These are phyloP conservation scores for Phylloporus arenicola DNA, from an alignment of 768 basidiomycete genomes.

Conservation along the genomic window DNA sequence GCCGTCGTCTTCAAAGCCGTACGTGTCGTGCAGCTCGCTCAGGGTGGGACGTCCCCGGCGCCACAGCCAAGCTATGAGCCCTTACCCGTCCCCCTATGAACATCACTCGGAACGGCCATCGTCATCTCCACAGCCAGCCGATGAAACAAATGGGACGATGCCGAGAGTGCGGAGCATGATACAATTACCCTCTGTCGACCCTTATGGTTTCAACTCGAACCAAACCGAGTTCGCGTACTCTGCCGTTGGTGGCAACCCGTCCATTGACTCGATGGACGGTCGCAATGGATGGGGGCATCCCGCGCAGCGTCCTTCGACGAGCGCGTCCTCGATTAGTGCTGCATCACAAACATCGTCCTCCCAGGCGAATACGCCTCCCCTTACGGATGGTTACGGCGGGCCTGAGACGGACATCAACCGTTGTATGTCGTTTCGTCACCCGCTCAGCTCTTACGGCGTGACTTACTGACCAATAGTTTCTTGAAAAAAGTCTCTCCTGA, in stretches of 20 bases:
- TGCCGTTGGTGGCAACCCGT: slow-evolving; percentile 45
- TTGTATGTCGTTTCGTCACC: slow-evolving; percentile 53
- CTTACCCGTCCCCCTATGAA: slow-evolving; percentile 81
- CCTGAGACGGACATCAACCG: slow-evolving; percentile 75
- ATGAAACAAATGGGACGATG: slow-evolving; percentile 41
- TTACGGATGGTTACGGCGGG: slow-evolving; percentile 53
- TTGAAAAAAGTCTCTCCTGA: slow-evolving; percentile 66
- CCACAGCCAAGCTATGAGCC: slow-evolving; percentile 83
- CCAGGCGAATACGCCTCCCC: slow-evolving; percentile 77
- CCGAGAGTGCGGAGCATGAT: slow-evolving; percentile 84
- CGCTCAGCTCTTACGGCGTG: slow-evolving; percentile 32
- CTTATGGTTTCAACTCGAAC: slow-evolving; percentile 56
- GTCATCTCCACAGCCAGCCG: slow-evolving; percentile 65
- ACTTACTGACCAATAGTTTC: slow-evolving; percentile 42
- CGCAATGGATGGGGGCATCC: slow-evolving; percentile 40
- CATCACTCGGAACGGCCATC: slow-evolving; percentile 63
- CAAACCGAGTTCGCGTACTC: slow-evolving; percentile 82
- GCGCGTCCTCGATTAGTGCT: slow-evolving; percentile 70
- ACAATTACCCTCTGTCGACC: slow-evolving; percentile 67
- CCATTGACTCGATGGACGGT: slow-evolving; percentile 36
- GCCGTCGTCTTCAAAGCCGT: slow-evolving; percentile 58
- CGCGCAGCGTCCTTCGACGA: slow-evolving; percentile 59
- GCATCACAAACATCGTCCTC: slow-evolving; percentile 74
- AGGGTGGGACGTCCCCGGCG: slow-evolving; percentile 70
- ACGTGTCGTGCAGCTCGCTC: slow-evolving; percentile 45